These are phyloP conservation scores for Leptographium lundbergii DNA, from an alignment of 2,329 filamentous ascomycete genomes.

Conservation along the genomic window DNA sequence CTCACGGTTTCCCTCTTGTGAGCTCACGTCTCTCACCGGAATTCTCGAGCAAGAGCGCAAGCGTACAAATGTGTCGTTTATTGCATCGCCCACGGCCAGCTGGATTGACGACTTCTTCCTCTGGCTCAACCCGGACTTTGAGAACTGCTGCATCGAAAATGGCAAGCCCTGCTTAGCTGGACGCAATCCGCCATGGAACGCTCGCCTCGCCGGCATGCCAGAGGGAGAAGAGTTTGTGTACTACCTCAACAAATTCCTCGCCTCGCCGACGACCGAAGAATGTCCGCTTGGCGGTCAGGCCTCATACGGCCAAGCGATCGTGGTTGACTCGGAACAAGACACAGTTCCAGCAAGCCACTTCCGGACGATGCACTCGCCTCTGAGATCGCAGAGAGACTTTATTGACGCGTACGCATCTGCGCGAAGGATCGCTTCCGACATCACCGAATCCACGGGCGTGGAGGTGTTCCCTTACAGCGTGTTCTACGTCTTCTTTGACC, in stretches of 20 bases:
- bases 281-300: slow-evolving; percentile 85
- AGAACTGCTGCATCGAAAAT: slow-evolving; percentile 58
- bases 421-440: slow-evolving; percentile 69
- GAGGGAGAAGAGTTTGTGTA: slow-evolving; percentile 81
- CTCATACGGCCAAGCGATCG: slow-evolving; percentile 72
- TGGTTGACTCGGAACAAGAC: slow-evolving; percentile 54
- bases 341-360: slow-evolving; percentile 80
- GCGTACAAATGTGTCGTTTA: slow-evolving; percentile 74
- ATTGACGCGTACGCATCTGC: slow-evolving; percentile 84
- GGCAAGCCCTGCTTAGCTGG: slow-evolving; percentile 66
- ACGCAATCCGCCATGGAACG: slow-evolving; percentile 74
- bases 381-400: slow-evolving; percentile 83
- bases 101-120: slow-evolving; percentile 96
- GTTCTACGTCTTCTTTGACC: slow-evolving; percentile 99
- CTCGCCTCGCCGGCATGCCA: slow-evolving; percentile 81
- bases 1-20: slow-evolving; percentile 80
- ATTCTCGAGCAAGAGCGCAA: slow-evolving; percentile 91
- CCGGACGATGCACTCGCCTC: slow-evolving; percentile 74
- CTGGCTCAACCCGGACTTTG: slow-evolving; percentile 84
- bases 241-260: slow-evolving; percentile 75
- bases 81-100: slow-evolving; percentile 76
- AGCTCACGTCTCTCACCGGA: slow-evolving; percentile 72
- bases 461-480: slow-evolving; percentile 94
- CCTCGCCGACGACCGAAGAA: slow-evolving; percentile 64
- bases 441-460: slow-evolving; percentile 57